These are phyloP conservation scores for Colletotrichum phormii DNA, from an alignment of 2,329 filamentous ascomycete genomes.

Conservation along the genomic window DNA sequence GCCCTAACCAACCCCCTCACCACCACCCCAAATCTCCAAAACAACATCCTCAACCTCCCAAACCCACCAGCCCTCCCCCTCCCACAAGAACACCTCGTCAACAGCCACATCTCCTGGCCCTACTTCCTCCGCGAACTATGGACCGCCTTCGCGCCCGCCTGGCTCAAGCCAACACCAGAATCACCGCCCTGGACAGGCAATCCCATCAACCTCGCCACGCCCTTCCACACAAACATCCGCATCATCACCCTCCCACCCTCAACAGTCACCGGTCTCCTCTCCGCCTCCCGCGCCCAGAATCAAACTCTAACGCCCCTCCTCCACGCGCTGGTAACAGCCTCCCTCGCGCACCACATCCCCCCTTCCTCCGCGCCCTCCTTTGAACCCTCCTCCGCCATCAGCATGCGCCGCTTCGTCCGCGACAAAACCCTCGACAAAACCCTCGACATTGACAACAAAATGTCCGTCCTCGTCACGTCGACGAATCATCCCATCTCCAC, in stretches of 20 bases:
- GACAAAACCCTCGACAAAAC: conserved; percentile 41
- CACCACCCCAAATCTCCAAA: neutral
- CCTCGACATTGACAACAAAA: conserved; percentile 44
- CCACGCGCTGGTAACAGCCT: conserved; percentile 56
- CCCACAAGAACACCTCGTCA: conserved; percentile 54
- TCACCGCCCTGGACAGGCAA: conserved; percentile 52
- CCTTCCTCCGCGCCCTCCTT: conserved; percentile 48
- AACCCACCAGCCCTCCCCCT: conserved; percentile 48
- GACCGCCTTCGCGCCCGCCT: conserved; percentile 52
- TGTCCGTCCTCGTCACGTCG: conserved; percentile 55
- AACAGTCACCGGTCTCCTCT: conserved; percentile 47
- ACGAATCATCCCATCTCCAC: conserved; percentile 46
- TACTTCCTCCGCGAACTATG: conserved; percentile 57
- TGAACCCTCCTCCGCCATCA: conserved; percentile 55
- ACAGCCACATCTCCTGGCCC: conserved; percentile 51
- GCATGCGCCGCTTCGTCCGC: conserved; percentile 53
- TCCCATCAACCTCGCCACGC: conserved; percentile 48
- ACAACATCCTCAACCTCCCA: conserved; percentile 45
- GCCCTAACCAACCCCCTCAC: conserved; percentile 49
- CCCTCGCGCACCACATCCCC: conserved; percentile 53
- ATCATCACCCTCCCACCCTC: conserved; percentile 49
- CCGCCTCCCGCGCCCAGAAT: conserved; percentile 52
- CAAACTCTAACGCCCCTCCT: conserved; percentile 62
- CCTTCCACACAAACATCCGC: conserved; percentile 50
- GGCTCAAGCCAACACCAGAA: conserved; percentile 45